Base-by-base conservation (phyloP, 108 stramenopile species). In the Nitzschia sp. region DNA sequence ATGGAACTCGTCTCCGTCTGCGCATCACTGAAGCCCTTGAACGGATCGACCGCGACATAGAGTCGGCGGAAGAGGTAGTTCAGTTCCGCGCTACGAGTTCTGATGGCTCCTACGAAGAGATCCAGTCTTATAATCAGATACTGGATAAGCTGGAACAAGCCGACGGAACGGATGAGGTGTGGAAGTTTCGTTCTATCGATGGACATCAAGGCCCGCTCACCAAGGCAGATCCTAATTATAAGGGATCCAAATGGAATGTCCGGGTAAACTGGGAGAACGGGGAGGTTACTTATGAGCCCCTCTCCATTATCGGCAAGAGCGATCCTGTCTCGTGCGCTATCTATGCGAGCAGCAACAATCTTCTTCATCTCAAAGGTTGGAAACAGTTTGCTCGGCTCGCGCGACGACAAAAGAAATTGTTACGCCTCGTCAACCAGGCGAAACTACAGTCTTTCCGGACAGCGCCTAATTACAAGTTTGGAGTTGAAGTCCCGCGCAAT, bases 241-340 rank as follows among this genome's bases (percentile, higher is more conserved):
- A n/a, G n/a, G n/a, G n/a, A n/a, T n/a, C n/a, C n/a, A n/a, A n/a
- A n/a, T n/a, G n/a, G n/a, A n/a, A n/a, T n/a, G n/a, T n/a, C n/a
- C n/a, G 42, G 6, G 47, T 82, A n/a, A 34, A 82, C 46, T 77
- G 80, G 75, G 76, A 68, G 27, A 64, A 60, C 30, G 71, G 71
- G 27, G 51, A 62, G 56, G 19, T 60, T 5, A 76, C 80, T 15
- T 29, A 11, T 8, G 75, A 81, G 64, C 74, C 75, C 1, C 70
- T 76, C 1, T 3, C 2, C 27, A n/a, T 55, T 19, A 59, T n/a
- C n/a, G n/a, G n/a, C n/a, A n/a, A n/a, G n/a, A n/a, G n/a, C n/a
- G n/a, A n/a, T n/a, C n/a, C n/a, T n/a, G n/a, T n/a, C n/a, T n/a
- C n/a, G n/a, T n/a, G n/a, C n/a, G n/a, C n/a, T n/a, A n/a, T n/a